phyloP scores from a whole-genome alignment of 805 yeast genomes.

The Sungouiella thailandica region DNA sequence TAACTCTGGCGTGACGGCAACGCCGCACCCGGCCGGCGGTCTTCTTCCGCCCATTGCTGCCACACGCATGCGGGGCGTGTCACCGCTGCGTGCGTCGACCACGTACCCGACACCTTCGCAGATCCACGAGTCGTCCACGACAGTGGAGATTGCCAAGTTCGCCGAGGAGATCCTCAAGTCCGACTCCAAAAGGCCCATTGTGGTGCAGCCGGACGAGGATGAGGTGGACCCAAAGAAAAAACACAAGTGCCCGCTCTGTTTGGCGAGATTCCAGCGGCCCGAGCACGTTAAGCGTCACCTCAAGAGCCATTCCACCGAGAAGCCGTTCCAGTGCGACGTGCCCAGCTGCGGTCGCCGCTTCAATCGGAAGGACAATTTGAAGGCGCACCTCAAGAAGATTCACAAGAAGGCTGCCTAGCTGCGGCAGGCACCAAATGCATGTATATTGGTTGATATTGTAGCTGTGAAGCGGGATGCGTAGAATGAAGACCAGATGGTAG shows the following conservation, averaged over 20 bases:
- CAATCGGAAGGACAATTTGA: constrained; percentile 55
- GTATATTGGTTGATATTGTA: too few species aligned
- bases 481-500: too few species aligned
- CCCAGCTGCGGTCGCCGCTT: constrained; percentile 50
- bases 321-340: constrained; percentile 52
- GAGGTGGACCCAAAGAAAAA: constrained; percentile 44
- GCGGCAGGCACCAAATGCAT: too few species aligned
- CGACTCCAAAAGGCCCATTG: constrained; percentile 18
- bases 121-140: constrained; percentile 15
- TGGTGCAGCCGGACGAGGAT: constrained; percentile 27
- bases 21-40: constrained; percentile 1
- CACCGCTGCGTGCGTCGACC: background rate
- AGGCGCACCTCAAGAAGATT: constrained; percentile 59
- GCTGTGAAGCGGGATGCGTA: too few species aligned
- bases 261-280: constrained; percentile 59
- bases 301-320: constrained; percentile 54
- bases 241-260: constrained; percentile 63
- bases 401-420: constrained; percentile 26
- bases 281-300: constrained; percentile 67
- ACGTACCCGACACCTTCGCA: constrained; percentile 11
- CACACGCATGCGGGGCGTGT: background rate
- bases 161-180: constrained; percentile 17
- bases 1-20: constrained; percentile 14
- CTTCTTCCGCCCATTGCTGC: constrained; percentile 5
- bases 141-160: constrained; percentile 16